A percentile compares a stretch with the other conserved stretches of the same genome.
phyloP scores from a whole-genome alignment of 176 grass and related monocot species.

The Cenchrus purpureus region DNA sequence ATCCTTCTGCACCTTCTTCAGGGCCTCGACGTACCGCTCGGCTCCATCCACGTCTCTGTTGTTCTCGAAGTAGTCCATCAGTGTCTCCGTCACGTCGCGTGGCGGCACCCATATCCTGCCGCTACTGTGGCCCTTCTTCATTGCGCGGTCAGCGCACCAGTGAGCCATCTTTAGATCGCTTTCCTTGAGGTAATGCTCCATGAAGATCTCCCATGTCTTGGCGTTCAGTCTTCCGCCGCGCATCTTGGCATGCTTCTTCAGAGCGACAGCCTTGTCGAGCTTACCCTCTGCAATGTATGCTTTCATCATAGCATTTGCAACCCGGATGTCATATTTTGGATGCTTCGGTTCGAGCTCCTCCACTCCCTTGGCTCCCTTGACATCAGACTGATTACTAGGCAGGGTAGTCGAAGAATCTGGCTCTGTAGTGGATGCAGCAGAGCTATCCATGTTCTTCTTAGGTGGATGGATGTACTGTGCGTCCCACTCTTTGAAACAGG shows the following conservation, averaged over 20 bases:
- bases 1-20: conserved; percentile 65
- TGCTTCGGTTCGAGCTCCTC: conserved; percentile 41
- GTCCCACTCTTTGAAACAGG: conserved; percentile 95
- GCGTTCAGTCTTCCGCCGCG: conserved; percentile 79
- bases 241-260: conserved; percentile 77
- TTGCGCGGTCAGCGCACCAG: conserved; percentile 81
- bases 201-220: conserved; percentile 94
- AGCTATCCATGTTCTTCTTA: conserved; percentile 20
- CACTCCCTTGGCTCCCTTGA: conserved; percentile 23
- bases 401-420: conserved; percentile 31
- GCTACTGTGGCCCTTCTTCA: conserved; percentile 83
- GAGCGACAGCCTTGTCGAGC: conserved; percentile 72
- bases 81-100: conserved; percentile 38
- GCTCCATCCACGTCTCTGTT: conserved; percentile 66
- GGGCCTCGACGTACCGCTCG: conserved; percentile 63
- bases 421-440: background rate
- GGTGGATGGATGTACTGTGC: conserved; percentile 43
- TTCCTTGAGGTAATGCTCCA: conserved; percentile 77
- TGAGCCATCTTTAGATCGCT: conserved; percentile 78
- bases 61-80: conserved; percentile 74
- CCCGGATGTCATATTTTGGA: conserved; percentile 77
- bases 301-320: conserved; percentile 94
- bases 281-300: conserved; percentile 82
- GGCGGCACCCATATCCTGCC: conserved; percentile 71
- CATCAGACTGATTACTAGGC: conserved; percentile 25